These are phyloP conservation scores for Fonsecaea erecta DNA, from an alignment of 2,329 filamentous ascomycete genomes.

Conservation along the genomic window DNA sequence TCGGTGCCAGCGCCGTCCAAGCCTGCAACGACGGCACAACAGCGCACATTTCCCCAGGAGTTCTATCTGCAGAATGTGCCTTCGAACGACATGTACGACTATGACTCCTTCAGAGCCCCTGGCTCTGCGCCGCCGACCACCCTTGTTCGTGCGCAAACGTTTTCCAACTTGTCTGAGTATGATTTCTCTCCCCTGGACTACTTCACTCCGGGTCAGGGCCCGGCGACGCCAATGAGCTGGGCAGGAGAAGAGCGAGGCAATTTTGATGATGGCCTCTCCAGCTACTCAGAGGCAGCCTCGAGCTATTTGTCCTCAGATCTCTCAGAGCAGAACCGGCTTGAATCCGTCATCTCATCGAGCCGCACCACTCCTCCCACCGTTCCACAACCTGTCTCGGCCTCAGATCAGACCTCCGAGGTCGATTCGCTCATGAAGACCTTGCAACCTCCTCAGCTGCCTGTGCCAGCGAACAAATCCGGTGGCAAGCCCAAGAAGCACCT, in stretches of 20 bases:
- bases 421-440: slow-evolving; percentile 89
- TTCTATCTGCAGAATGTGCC: slow-evolving; percentile 34
- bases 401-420: slow-evolving; percentile 60
- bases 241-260: slow-evolving; percentile 28
- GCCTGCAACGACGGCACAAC: slow-evolving; percentile 3
- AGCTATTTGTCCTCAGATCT: slow-evolving; percentile 34
- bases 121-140: slow-evolving; percentile 13
- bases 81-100: slow-evolving; percentile 29
- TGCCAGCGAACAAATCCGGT: slow-evolving; percentile 36
- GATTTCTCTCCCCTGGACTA: slow-evolving; percentile 23
- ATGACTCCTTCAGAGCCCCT: slow-evolving; percentile 21
- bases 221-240: slow-evolving; percentile 27
- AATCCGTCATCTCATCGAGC: slow-evolving; percentile 28
- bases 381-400: slow-evolving; percentile 7
- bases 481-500: slow-evolving; percentile 63
- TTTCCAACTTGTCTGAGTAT: slow-evolving; percentile 26
- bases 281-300: slow-evolving; percentile 36
- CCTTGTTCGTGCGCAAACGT: slow-evolving; percentile 30
- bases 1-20: slow-evolving; percentile 28
- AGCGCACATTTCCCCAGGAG: slow-evolving; percentile 27
- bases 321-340: slow-evolving; percentile 28
- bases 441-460: slow-evolving; percentile 54
- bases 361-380: slow-evolving; percentile 24
- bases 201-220: slow-evolving; percentile 18
- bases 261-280: slow-evolving; percentile 34